phyloP scores from a whole-genome alignment of 768 basidiomycete genomes.

The Mycena polygramma region DNA sequence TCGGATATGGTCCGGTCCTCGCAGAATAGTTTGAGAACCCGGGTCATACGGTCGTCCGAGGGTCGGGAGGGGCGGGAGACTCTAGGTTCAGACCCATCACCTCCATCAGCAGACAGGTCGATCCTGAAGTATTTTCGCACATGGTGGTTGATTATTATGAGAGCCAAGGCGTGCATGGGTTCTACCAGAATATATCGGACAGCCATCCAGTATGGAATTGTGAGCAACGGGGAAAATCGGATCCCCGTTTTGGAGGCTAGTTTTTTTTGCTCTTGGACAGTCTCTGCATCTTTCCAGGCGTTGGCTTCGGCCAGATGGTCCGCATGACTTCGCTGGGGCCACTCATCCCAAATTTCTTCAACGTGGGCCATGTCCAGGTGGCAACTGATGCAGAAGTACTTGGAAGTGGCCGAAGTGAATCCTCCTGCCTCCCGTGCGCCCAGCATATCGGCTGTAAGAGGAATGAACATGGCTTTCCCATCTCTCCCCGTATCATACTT shows the following conservation, averaged over 20 bases:
- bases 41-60: not conserved
- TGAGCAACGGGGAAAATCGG: constrained; percentile 48
- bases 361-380: constrained; percentile 40
- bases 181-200: constrained; percentile 49
- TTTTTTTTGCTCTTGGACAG: constrained; percentile 29
- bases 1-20: not conserved
- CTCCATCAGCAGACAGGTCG: constrained; percentile 30
- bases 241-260: constrained; percentile 42
- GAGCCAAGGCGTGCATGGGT: constrained; percentile 56
- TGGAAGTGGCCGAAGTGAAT: constrained; percentile 36
- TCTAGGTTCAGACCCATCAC: constrained; percentile 28
- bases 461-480: constrained; percentile 38
- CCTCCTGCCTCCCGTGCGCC: constrained; percentile 47
- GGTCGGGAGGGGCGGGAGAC: not conserved
- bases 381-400: constrained; percentile 48
- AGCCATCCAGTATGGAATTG: constrained; percentile 57
- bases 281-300: constrained; percentile 41
- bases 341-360: constrained; percentile 39
- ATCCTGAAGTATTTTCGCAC: constrained; percentile 43
- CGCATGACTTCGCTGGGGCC: constrained; percentile 37
- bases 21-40: not conserved
- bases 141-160: constrained; percentile 51
- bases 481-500: constrained; percentile 30
- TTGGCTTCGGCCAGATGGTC: constrained; percentile 33
- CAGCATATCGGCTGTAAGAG: constrained; percentile 48